Base-by-base conservation (phyloP, 768 basidiomycete genomes). In the Hericium erinaceus region DNA sequence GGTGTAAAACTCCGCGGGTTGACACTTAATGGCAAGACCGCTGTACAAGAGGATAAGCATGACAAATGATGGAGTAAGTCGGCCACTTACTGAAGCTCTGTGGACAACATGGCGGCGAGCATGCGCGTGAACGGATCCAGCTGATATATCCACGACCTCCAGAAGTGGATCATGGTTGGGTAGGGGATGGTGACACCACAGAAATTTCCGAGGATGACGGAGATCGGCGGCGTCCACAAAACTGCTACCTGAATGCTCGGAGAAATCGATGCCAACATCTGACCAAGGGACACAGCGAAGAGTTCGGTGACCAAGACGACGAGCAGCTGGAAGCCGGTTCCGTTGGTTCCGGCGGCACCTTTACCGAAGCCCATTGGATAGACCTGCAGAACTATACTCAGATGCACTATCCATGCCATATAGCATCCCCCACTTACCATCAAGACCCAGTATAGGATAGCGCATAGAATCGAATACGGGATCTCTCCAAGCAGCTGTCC, bases 401-500 rank as follows among this genome's bases (percentile, higher is more conserved):
- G 33, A 33, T 33, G 33, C 33, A 33, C 33, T 33, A 33, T 33
- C 26, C 48, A 24, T 46, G 7, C 10, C 16, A 46, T 13, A 15
- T n/a, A 38, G 20, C 16, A 18, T 16, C 50, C 16, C 12, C 3
- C 40, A 24, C 24, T 12, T 55, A 89, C 80, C 84, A 85, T 83
- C 39, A 87, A 67, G n/a, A 77, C 78, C 87, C 86, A 95, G 72
- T 91, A 94, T 0, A 85, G 76, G 54, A 83, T 63, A 8, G 80
- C 85, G 60, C 88, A 92, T 13, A 89, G 64, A 24, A 88, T 67
- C 50, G 80, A 85, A 70, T 87, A 89, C 0, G 91, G 92, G 57
- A 89, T 80, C 70, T 95, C 92, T 50, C 90, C 86, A 15, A 90
- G 67, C 28, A 94, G 75, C 66, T 95, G 92, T 3, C 84, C 84